These are phyloP conservation scores for Paramecium caudatum DNA, from an alignment of 73 alveolate species.

Conservation along the genomic window DNA sequence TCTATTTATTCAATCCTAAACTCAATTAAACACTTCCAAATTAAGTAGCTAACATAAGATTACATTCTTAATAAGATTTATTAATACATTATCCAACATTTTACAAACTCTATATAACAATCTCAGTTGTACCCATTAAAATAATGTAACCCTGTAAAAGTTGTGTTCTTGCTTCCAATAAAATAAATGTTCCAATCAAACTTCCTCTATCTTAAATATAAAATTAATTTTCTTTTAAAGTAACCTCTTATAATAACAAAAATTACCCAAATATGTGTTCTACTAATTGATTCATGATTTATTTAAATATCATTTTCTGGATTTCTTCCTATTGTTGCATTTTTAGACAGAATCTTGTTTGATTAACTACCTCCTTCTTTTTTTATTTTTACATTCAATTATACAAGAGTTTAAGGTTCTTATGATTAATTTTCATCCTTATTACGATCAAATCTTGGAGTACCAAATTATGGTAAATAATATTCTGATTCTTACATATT, in stretches of 20 bases:
- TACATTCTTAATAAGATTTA: background rate
- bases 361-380: background rate
- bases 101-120: background rate
- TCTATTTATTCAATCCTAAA: background rate
- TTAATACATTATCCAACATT: background rate
- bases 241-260: background rate
- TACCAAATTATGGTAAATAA: constrained; percentile 54
- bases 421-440: background rate
- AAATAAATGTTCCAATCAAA: constrained; percentile 48
- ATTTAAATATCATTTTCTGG: constrained; percentile 35
- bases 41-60: constrained; percentile 11
- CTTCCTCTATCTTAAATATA: constrained; percentile 35
- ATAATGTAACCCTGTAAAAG: background rate
- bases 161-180: constrained; percentile 1
- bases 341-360: background rate
- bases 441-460: constrained; percentile 52
- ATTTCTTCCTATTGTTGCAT: constrained; percentile 61
- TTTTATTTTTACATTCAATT: constrained; percentile 25
- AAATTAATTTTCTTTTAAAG: constrained; percentile 40
- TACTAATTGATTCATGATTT: constrained; percentile 57
- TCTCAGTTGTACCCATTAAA: constrained; percentile 1
- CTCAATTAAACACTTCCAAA: background rate
- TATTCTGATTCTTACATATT: background rate
- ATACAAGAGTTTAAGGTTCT: background rate
- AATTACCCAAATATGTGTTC: constrained; percentile 50